Conservation (phyloP, 768 basidiomycete genomes). For the Russula earlei region DNA sequence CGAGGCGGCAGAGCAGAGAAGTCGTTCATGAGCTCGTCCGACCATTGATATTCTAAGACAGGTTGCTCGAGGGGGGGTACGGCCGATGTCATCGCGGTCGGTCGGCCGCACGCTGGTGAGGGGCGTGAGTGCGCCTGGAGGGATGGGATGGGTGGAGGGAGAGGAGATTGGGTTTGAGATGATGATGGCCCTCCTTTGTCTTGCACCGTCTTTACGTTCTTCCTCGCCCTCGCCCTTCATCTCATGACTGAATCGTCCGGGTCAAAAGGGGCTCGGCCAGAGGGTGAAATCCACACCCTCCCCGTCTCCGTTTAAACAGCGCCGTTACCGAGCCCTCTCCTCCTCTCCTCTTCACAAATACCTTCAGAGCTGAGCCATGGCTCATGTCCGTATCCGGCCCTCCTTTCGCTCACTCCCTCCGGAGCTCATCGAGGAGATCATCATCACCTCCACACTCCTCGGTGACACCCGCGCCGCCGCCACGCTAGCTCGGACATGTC, state of each 20-base stretch:
- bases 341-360: neutral
- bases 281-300: too few relatives aligned
- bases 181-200: too few relatives aligned
- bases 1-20: neutral
- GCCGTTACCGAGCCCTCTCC: neutral
- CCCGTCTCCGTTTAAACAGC: too few relatives aligned
- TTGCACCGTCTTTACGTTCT: too few relatives aligned
- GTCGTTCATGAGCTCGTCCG: neutral
- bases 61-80: neutral
- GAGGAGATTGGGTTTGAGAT: too few relatives aligned
- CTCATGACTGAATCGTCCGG: too few relatives aligned
- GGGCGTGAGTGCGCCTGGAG: too few relatives aligned
- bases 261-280: too few relatives aligned
- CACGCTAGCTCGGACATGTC: slow-evolving; percentile 29
- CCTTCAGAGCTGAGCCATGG: neutral
- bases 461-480: slow-evolving; percentile 26
- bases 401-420: slow-evolving; percentile 22
- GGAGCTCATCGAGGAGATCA: slow-evolving; percentile 31
- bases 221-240: too few relatives aligned
- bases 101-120: too few relatives aligned
- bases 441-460: slow-evolving; percentile 23
- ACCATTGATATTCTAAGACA: slow-evolving; percentile 2
- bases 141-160: too few relatives aligned
- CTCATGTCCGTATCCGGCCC: too few relatives aligned
- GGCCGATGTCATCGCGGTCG: neutral